Base-by-base conservation (phyloP, 2,329 filamentous ascomycete species). In the Chaetomium globosum region DNA sequence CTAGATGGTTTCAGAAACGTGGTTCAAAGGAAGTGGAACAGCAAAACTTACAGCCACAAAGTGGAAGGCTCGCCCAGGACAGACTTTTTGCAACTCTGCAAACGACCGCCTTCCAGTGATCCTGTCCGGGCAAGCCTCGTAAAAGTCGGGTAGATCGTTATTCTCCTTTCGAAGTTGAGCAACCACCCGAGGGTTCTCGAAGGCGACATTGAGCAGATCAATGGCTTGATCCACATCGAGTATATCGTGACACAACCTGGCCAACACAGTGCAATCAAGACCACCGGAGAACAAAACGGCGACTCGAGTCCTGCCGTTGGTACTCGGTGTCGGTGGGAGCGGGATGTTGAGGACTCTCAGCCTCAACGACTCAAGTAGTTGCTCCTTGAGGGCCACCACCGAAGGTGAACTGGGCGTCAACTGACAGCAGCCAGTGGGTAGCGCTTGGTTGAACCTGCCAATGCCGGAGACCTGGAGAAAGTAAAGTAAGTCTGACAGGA, bases 151-250 rank as follows among this genome's bases (percentile, higher is more conserved):
- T 23, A 67, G 54, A 28, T 65, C 65, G 48, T 71, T 70, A 3
- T 68, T 69, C 53, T 69, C 62, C 65, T 76, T 79, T 23, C 80
- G 80, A 13, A 85, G 77, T 52, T 85, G 82, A 3, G 82, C 87
- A 65, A 83, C 87, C 69, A 89, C 86, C 36, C 91, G 85, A 0
- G 93, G 94, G 70, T 99, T 99, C 76, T 99, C 92, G 73, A 99
- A 99, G 0, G 94, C 95, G 54, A 99, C 94, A 70, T 99, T 99
- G 68, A 99, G 83, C 9, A 99, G 82, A 74, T 98, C 95, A 67
- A 99, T 88, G 1, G 84, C 80, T 72, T 96, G 88, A 4, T 82
- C 77, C 0, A 74, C 16, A 0, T 91, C 90, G 2, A 98, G 75
- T 2, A 96, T 77, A 13, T 96, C 89, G 74, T 97, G 91, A 12